phyloP scores from a whole-genome alignment of 257 asterid species.

The Euphrasia confusa region DNA sequence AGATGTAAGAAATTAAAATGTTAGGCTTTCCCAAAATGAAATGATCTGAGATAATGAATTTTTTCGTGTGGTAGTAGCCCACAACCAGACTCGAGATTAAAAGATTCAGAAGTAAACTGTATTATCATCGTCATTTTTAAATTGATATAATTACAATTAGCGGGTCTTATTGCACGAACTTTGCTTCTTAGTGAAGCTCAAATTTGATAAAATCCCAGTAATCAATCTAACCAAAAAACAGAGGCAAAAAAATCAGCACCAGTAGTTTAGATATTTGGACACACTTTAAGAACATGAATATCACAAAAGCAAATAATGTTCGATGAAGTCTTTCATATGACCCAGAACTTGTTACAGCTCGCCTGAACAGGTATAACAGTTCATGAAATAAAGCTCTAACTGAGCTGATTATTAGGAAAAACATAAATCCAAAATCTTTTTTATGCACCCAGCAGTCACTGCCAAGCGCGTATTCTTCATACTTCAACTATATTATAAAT shows the following conservation, averaged over 20 bases:
- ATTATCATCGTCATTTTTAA: background rate
- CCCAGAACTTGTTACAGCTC: background rate
- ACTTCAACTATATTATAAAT: constrained; percentile 4
- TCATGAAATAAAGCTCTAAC: background rate
- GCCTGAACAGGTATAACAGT: constrained; percentile 2
- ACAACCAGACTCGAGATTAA: background rate
- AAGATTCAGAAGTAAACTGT: background rate
- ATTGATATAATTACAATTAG: background rate
- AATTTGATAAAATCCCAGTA: background rate
- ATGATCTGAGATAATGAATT: background rate
- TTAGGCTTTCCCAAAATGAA: background rate
- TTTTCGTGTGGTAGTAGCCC: background rate
- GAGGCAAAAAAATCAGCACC: background rate
- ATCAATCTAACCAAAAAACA: background rate
- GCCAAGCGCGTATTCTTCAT: background rate
- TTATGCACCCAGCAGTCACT: background rate
- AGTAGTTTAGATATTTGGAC: constrained; percentile 7
- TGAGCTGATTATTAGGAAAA: background rate
- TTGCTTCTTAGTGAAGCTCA: background rate
- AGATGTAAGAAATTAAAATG: background rate
- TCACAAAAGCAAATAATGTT: background rate
- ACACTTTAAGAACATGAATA: background rate
- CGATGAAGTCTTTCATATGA: background rate
- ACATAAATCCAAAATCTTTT: background rate
- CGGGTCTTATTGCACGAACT: background rate